Conservation (phyloP, 129 eudicot genomes). For the Solidago caesia region DNA sequence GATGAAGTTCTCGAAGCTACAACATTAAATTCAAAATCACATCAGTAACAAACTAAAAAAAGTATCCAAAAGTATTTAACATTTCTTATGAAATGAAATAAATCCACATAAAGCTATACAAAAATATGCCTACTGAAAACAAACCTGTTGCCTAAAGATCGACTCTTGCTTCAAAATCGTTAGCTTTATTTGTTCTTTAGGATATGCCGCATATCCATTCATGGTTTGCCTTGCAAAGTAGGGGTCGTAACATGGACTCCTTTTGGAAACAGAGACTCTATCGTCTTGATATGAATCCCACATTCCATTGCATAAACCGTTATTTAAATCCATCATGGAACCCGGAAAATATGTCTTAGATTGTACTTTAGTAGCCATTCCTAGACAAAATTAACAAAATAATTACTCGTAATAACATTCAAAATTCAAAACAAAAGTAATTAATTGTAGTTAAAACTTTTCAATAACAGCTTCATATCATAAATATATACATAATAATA, state of each 20-base stretch:
- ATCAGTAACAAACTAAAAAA: neutral
- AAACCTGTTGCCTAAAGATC: constrained; percentile 70
- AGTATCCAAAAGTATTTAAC: constrained; percentile 13
- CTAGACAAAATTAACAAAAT: constrained; percentile 36
- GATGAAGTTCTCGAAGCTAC: constrained; percentile 87
- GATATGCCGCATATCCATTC: constrained; percentile 32
- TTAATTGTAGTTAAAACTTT: too few relatives aligned
- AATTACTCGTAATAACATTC: neutral
- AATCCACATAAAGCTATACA: neutral
- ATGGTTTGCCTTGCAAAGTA: constrained; percentile 31
- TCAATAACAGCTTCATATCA: too few relatives aligned
- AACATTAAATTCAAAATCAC: neutral
- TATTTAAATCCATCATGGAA: constrained; percentile 45
- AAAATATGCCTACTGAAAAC: neutral
- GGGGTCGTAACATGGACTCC: constrained; percentile 31
- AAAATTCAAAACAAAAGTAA: neutral
- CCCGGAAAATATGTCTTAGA: constrained; percentile 46
- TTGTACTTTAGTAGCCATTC: constrained; percentile 73
- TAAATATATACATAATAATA: too few relatives aligned
- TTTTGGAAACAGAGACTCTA: constrained; percentile 23
- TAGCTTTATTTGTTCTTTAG: constrained; percentile 49
- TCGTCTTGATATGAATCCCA: constrained; percentile 48
- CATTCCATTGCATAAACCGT: constrained; percentile 38
- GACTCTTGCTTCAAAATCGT: constrained; percentile 72
- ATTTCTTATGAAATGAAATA: neutral